Percentiles rank a stretch among this genome's conserved stretches.
Evolutionary conservation across 2,329 filamentous ascomycete species (phyloP).

Genomic region (Corniculantispora saksenae): DNA sequence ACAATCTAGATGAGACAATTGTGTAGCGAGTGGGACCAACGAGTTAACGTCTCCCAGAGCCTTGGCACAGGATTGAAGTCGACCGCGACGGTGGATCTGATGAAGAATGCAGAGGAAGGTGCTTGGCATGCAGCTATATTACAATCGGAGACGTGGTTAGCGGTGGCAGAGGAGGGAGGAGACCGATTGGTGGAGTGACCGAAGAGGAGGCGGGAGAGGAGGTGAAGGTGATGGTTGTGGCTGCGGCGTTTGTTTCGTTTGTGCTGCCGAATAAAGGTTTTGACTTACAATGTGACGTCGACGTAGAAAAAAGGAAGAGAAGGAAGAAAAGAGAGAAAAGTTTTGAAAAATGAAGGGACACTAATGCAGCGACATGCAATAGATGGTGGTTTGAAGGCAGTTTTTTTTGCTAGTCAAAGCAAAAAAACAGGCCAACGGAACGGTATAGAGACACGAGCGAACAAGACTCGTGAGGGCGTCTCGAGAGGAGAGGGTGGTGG

Average conservation of each 20-base stretch:
- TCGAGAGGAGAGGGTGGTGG: conserved; percentile 10
- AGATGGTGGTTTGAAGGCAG: background rate
- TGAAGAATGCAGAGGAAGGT: conserved; percentile 35
- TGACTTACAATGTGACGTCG: conserved; percentile 42
- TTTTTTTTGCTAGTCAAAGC: conserved; percentile 15
- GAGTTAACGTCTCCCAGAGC: conserved; percentile 66
- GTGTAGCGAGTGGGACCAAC: conserved; percentile 58
- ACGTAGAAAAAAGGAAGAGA: conserved; percentile 22
- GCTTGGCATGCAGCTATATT: conserved; percentile 40
- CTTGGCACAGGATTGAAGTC: conserved; percentile 44
- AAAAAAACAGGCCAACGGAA: conserved; percentile 10
- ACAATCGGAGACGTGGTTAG: conserved; percentile 29
- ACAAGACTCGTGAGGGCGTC: conserved; percentile 2
- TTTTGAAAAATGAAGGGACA: conserved; percentile 1
- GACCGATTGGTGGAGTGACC: conserved; percentile 27
- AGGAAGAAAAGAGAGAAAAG: conserved; percentile 21
- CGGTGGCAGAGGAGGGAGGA: conserved; percentile 30
- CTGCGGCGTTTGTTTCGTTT: conserved; percentile 23
- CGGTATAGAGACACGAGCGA: background rate
- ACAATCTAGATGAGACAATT: conserved; percentile 50
- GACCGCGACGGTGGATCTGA: conserved; percentile 46
- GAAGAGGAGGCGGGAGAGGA: conserved; percentile 26
- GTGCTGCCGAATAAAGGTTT: conserved; percentile 46
- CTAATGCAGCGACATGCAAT: conserved; percentile 17
- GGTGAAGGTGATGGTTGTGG: background rate